Percentiles rank a stretch among this genome's conserved stretches.
phyloP scores from a whole-genome alignment of 257 asterid species.

The Nicotiana attenuata region DNA sequence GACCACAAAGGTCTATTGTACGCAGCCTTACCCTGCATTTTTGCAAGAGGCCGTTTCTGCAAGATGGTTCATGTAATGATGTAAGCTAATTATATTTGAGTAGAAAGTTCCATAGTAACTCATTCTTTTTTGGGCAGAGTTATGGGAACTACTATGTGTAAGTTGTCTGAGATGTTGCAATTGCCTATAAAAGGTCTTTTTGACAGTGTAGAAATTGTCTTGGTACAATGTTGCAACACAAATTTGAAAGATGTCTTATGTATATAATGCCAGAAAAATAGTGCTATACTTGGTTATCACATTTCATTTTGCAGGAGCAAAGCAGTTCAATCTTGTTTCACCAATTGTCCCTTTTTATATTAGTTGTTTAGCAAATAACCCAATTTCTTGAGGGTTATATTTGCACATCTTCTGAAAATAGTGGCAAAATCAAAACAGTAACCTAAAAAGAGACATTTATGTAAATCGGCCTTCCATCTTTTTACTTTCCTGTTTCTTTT shows the following conservation, averaged over 20 bases:
- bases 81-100: conserved; percentile 11
- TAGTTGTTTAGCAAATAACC: too few species aligned
- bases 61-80: conserved; percentile 33
- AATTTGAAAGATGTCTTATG: not conserved
- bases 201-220: not conserved
- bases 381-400: too few species aligned
- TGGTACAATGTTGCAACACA: not conserved
- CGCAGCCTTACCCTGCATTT: too few species aligned
- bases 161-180: not conserved
- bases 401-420: too few species aligned
- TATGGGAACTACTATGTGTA: not conserved
- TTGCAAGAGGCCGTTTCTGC: not conserved
- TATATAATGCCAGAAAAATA: not conserved
- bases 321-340: not conserved
- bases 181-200: not conserved
- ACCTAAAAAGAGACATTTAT: too few species aligned
- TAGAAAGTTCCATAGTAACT: not conserved
- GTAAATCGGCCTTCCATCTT: too few species aligned
- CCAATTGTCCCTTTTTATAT: too few species aligned
- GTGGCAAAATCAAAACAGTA: too few species aligned
- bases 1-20: too few species aligned
- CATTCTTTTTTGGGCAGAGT: not conserved
- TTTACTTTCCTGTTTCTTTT: too few species aligned
- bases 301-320: not conserved
- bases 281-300: not conserved